Base-by-base conservation (phyloP, 2,329 filamentous ascomycete species). In the Ceratocystis smalleyi region DNA sequence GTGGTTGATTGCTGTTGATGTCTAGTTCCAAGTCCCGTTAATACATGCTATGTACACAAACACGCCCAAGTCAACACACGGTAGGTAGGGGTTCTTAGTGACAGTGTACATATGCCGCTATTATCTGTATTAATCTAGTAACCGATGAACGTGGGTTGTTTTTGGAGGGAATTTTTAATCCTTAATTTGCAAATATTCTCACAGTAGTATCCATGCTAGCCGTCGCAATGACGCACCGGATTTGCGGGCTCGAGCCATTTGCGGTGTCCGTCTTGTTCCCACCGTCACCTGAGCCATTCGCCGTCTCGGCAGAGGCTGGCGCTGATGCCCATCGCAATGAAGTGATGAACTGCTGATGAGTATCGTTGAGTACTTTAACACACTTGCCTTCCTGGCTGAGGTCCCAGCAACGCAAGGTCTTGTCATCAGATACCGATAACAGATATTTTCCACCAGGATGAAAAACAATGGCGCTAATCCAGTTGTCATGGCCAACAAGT, bases 401-500 rank as follows among this genome's bases (percentile, higher is more conserved):
- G 76, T 97, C 92, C 92, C 92, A 97, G 77, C 91, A 96, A 64
- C 91, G 81, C 66, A 97, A 79, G 3, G 89, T 91, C 77, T 94
- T 95, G 76, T 97, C 92, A 72, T 97, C 92, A 17, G 87, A 83
- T 22, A 88, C 89, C 5, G 87, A 91, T 5, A 97, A 76, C 1
- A 97, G 80, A 71, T 94, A 96, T 74, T 92, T 95, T 54, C 92
- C 92, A 7, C 89, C 88, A 0, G 92, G 92, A 70, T 96, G 92
- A 73, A 96, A 97, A 8, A 90, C 84, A 5, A 96, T 75, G 0
- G 82, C 87, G 40, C 90, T 84, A 7, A 97, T 84, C 92, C 92
- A 97, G 72, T 96, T 96, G 73, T 96, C 91, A 72, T 96, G 92
- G 1, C 92, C 92, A 0, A 84, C 77, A 1, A 97, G 78, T 0